Base-by-base conservation (phyloP, 768 basidiomycete genomes). In the Russula vinacea region DNA sequence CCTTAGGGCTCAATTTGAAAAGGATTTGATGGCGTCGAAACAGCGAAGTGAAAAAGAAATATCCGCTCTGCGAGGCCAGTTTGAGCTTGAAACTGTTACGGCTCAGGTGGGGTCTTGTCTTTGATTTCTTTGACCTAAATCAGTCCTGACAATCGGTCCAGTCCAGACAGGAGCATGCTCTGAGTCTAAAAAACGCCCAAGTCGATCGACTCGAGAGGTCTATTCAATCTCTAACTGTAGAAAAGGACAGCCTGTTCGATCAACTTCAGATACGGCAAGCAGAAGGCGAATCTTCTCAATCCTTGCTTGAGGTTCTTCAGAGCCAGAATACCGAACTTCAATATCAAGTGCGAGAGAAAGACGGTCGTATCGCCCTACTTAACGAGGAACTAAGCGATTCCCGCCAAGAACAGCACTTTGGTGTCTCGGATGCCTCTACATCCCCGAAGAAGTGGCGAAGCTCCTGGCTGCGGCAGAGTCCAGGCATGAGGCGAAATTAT, bases 261-360 rank as follows among this genome's bases (percentile, higher is more conserved):
- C 85, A 89, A 64, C 79, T 94, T 4, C 94, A 98, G 74, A 70
- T 89, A 53, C 87, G 91, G 35, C 93, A 96, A 73, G 94, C 91
- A 17, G 95, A 98, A 71, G 74, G 90, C 13, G 97, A 99, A 75
- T 89, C 90, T 1, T 84, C 87, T 5, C 86, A 88, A 67, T 84
- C 83, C 5, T 86, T 90, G 67, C 78, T 88, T 2, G 92, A 94
- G 68, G 82, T 82, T 1, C 74, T 94, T 22, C 85, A 90, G 69
- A 85, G 85, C 54, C 88, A 90, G 70, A 88, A 86, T 53, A 85
- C 87, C 2, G 97, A 99, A 72, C 78, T 92, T 35, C 85, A 92
- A 69, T 95, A 89, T 74, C 93, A 94, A 71, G 77, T 95, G 0
- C 85, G 88, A 44, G 94, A 98, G 75, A 75, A 85, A 0, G 81